Base-by-base conservation (phyloP, 208 protist species). In the Strigomonas galati region DNA sequence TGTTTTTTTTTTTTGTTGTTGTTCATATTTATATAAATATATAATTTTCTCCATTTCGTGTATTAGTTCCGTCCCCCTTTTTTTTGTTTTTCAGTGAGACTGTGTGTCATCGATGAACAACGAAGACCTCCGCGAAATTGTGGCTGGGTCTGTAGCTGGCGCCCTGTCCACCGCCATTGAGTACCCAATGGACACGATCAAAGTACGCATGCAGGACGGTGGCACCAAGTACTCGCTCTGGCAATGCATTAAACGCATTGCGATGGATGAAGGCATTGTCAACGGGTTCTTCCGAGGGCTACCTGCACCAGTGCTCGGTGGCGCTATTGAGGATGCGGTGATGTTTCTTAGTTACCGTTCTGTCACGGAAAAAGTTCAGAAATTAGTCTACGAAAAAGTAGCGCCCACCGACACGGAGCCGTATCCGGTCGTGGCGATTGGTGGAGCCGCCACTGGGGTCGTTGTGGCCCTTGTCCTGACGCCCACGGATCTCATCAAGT, bases 161-260 rank as follows among this genome's bases (percentile, higher is more conserved):
- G 91, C 87, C 1, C 56, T 78, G 51, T 82, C 85, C 12, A 89
- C 85, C 1, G 74, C 91, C 19, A 86, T 97, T 55, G 88, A 96
- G 66, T 97, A 96, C 74, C 93, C 93, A 2, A 82, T 96, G 71
- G 93, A 97, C 69, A 97, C 93, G 14, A 89, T 97, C 37, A 97
- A 97, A 67, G 93, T 97, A 23, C 85, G 93, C 15, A 78, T 97
- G 31, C 93, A 97, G 48, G 85, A 93, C 49, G 89, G 87, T 59
- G 77, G 82, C 23, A 85, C 76, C 43, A 78, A 77, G 27, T 89
- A 92, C 62, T 66, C 70, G n/a, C 79, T 84, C 10, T 55, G 80
- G 51, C 70, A 74, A 5, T 96, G 91, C 66, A 78, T 96, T 43
- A 62, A 59, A 23, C 75, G 72, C 1, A 94, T 96, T 46, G 75